Evolutionary conservation across 441 rosid genomes (phyloP), one percentile per base, ranked within the genome.

Genomic region (Cnidoscolus chayamansa): DNA sequence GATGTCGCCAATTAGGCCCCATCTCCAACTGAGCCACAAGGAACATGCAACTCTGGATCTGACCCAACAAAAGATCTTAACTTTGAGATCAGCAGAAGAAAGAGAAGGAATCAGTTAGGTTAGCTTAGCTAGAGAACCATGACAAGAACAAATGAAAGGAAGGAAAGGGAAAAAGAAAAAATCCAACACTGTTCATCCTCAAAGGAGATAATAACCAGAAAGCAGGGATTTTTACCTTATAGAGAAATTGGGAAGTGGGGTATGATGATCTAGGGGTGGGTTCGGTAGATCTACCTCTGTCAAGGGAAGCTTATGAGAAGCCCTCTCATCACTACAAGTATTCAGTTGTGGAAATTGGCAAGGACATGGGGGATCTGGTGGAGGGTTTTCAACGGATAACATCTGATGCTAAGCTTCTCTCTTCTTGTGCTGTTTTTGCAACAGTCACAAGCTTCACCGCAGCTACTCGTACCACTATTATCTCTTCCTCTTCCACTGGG

Each of bases 341-440:
- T 79, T 82, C 75, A 83, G 83, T 53, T 82, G 89, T 57, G 79
- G 80, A 77, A 82, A 71, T 77, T 77, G 81, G 71, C 76, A 74
- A 70, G 87, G 72, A 85, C 86, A 81, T 70, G 91, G 71, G 71
- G 91, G 92, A 93, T 89, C 92, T 87, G 90, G 77, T 86, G 75
- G 91, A 83, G 88, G 83, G 80, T 79, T 86, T 87, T 91, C 90
- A 85, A 80, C 72, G 91, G 95, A 88, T 85, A 90, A 91, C 94
- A 95, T 94, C 96, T 91, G 98, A 91, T 75, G 93, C 77, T 78
- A 86, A 84, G 84, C 88, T 83, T 84, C 87, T 81, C 81, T 77
- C 81, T 78, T 81, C 87, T 86, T 87, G 93, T 78, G 91, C 86
- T 86, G 89, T 86, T 86, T 71, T 60, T 65, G 80, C 74, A 79